These are phyloP conservation scores for Dicorynia guianensis DNA, from an alignment of 306 rosid genomes.

Conservation along the genomic window DNA sequence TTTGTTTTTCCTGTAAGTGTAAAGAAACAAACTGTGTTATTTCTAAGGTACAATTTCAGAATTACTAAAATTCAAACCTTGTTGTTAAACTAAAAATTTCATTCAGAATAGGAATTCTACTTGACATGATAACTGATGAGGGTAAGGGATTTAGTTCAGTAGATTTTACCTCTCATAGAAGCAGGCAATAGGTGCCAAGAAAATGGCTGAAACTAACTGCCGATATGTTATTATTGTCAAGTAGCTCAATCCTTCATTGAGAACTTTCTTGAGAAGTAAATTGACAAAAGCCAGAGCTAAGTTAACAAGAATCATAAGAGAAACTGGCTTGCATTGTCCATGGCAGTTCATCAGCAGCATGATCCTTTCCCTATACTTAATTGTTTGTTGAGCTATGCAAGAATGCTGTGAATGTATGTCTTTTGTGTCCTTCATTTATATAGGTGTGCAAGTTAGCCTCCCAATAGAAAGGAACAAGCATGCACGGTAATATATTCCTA, in stretches of 20 bases:
- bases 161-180: conserved; percentile 66
- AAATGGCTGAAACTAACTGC: conserved; percentile 64
- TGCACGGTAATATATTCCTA: conserved; percentile 34
- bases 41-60: conserved; percentile 3
- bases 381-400: conserved; percentile 18
- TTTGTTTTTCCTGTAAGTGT: conserved; percentile 66
- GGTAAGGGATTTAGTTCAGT: not conserved
- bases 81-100: not conserved
- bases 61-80: conserved; percentile 10
- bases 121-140: not conserved
- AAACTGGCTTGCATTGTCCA: conserved; percentile 60
- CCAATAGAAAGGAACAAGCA: conserved; percentile 36
- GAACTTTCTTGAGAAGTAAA: conserved; percentile 72
- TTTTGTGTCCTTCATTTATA: conserved; percentile 41
- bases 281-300: conserved; percentile 74
- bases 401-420: conserved; percentile 23
- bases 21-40: not conserved
- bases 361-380: not conserved
- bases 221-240: conserved; percentile 65
- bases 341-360: conserved; percentile 45
- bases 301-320: conserved; percentile 65
- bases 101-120: not conserved
- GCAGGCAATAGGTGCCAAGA: conserved; percentile 75
- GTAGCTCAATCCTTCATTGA: conserved; percentile 65
- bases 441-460: conserved; percentile 9